These are phyloP conservation scores for Pugionium cornutum DNA, from an alignment of 345 rosid species.

Conservation along the genomic window DNA sequence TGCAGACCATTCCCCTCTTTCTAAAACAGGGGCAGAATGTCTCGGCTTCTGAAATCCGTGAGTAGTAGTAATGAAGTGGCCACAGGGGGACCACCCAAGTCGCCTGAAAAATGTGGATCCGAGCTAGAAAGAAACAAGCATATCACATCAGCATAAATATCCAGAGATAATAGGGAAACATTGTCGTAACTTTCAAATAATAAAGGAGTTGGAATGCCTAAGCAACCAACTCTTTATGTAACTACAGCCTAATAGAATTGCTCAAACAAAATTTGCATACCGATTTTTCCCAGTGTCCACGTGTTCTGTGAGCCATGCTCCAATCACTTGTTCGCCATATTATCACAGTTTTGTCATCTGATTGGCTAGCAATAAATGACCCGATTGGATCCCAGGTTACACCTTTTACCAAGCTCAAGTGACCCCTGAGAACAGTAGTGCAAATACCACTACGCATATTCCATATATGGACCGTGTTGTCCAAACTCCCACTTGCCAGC, in stretches of 20 bases:
- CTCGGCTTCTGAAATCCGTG: slow-evolving; percentile 99
- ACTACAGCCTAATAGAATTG: slow-evolving; percentile 16
- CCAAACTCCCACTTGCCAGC: slow-evolving; percentile 97
- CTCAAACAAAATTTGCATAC: slow-evolving; percentile 46
- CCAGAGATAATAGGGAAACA: neutral
- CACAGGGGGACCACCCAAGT: slow-evolving; percentile 99
- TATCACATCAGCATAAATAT: slow-evolving; percentile 33
- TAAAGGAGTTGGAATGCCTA: neutral
- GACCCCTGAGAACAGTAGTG: slow-evolving; percentile 96
- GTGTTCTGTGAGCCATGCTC: slow-evolving; percentile 94
- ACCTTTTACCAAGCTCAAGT: slow-evolving; percentile 95
- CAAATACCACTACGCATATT: slow-evolving; percentile 91
- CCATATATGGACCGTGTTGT: slow-evolving; percentile 95
- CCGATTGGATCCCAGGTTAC: slow-evolving; percentile 99
- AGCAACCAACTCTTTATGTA: slow-evolving; percentile 4
- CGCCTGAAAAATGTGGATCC: slow-evolving; percentile 99
- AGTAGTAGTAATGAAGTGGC: slow-evolving; percentile 95
- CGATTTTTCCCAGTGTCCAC: slow-evolving; percentile 98
- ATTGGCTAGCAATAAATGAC: slow-evolving; percentile 96
- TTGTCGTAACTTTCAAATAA: slow-evolving; percentile 10
- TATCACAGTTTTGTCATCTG: slow-evolving; percentile 97
- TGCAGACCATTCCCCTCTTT: slow-evolving; percentile 99
- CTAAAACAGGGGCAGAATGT: slow-evolving; percentile 99
- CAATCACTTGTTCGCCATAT: slow-evolving; percentile 99
- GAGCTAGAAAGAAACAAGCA: slow-evolving; percentile 57